Conservation (phyloP, 805 yeast species). For the Barnettozyma siamensis region DNA sequence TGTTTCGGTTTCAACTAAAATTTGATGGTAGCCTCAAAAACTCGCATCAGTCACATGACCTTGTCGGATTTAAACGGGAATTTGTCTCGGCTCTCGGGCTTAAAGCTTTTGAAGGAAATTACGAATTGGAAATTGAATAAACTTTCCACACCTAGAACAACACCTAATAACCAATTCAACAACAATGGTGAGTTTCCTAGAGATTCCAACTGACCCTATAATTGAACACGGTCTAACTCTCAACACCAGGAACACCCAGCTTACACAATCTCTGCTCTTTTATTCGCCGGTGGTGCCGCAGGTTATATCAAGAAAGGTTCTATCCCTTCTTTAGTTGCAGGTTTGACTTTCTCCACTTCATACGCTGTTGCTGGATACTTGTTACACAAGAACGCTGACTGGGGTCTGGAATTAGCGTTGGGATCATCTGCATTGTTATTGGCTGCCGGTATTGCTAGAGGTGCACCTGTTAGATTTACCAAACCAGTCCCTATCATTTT, state of each 20-base stretch:
- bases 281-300: constrained; percentile 64
- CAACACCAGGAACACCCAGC: constrained; percentile 66
- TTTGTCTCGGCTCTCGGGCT: too few relatives aligned
- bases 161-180: too few relatives aligned
- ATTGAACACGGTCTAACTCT: background rate
- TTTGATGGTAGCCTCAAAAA: background rate
- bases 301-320: constrained; percentile 57
- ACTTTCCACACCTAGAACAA: too few relatives aligned
- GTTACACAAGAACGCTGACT: constrained; percentile 63
- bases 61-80: too few relatives aligned
- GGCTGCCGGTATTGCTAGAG: constrained; percentile 69
- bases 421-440: constrained; percentile 62
- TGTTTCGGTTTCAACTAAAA: background rate
- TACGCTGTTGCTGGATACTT: constrained; percentile 75
- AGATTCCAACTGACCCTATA: background rate
- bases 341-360: constrained; percentile 51
- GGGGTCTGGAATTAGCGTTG: constrained; percentile 77
- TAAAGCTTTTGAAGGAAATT: too few relatives aligned
- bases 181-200: background rate
- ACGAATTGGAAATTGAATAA: too few relatives aligned
- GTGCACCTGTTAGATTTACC: constrained; percentile 48
- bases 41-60: background rate
- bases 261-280: constrained; percentile 61
- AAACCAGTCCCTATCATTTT: constrained; percentile 75
- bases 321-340: constrained; percentile 76